Base-by-base conservation (phyloP, 306 rosid species). In the Psophocarpus tetragonolobus region DNA sequence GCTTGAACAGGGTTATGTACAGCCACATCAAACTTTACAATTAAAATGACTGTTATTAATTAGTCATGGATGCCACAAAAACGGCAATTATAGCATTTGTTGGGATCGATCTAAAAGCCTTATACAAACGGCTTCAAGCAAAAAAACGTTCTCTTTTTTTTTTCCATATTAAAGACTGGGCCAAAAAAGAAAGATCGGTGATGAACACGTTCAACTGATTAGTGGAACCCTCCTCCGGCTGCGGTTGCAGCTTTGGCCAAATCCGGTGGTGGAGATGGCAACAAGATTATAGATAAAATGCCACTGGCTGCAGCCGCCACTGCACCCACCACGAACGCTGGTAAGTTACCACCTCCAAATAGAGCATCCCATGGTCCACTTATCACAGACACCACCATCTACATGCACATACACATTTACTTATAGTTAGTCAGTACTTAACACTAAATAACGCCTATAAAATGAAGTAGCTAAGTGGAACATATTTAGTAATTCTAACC, bases 341-440 rank as follows among this genome's bases (percentile, higher is more conserved):
- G 97, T 68, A 92, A 73, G 82, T 95, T 95, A 0, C 98, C 96
- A 0, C 97, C 98, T 1, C 97, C 97, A 38, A 95, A 92, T 8
- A 76, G 66, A 1, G 78, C 88, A 72, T 95, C 97, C 90, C 90
- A 86, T 0, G 90, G 93, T 61, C 98, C 97, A 66, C 97, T 92
- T 6, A 45, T 21, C 18, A 92, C 85, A 0, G 97, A 95, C 6
- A 95, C 91, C 6, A 95, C 4, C 91, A 92, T 91, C 92, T 94
- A 78, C 36, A 57, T 0, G 57, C 2, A 32, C 4, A 24, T 1
- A 15, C 3, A 5, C 8, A 33, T 24, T 10, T 35, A 2, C 0
- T 12, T 20, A 61, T 9, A 45, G 32, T 38, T 32, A 48, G 39
- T 41, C 20, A 47, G 15, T 47, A 14, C 14, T 62, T 54, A 39